Base-by-base conservation (phyloP, 176 grass and related monocot genomes). In the barley (Hordeum vulgare) region DNA sequence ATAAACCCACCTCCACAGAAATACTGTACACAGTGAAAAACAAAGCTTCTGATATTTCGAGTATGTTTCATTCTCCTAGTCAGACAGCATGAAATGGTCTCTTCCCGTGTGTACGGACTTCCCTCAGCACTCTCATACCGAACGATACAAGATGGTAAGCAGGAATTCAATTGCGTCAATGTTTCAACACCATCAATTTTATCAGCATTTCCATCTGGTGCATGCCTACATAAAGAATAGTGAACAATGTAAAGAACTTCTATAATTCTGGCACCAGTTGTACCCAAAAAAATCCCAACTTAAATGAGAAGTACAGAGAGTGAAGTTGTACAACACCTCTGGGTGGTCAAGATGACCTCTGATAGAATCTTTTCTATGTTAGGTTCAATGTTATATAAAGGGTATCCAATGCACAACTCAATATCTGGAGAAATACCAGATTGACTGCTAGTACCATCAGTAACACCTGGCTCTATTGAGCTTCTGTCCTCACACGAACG, bases 321-420 rank as follows among this genome's bases (percentile, higher is more conserved):
- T 61, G 33, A 73, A 73, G 61, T 39, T 83, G 3, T 31, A 41
- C 41, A 67, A 18, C 33, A 93, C 91, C 91, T 90, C 78, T 82
- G 72, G 13, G 85, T 79, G 81, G 83, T 78, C 39, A 81, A 61
- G 61, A 87, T 63, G 83, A 85, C 88, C 47, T 84, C 79, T 65
- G 87, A 92, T 17, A 87, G 62, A n/a, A 70, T 89, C 44, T 78
- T 80, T 72, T 78, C 80, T 77, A 84, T 78, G 71, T 68, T 47
- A 71, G 70, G 84, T 61, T 84, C 84, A 74, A n/a, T 61, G 45
- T 77, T 37, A 34, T 51, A 61, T 67, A 62, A 81, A 75, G 45
- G 33, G 47, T 81, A 26, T 37, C 35, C 61, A 82, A 39, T 37
- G 73, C 26, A 83, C 51, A 53, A 27, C 49, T 74, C 59, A 27